These are phyloP conservation scores for Scedosporium aurantiacum DNA, from an alignment of 2,329 filamentous ascomycete species.

Conservation along the genomic window DNA sequence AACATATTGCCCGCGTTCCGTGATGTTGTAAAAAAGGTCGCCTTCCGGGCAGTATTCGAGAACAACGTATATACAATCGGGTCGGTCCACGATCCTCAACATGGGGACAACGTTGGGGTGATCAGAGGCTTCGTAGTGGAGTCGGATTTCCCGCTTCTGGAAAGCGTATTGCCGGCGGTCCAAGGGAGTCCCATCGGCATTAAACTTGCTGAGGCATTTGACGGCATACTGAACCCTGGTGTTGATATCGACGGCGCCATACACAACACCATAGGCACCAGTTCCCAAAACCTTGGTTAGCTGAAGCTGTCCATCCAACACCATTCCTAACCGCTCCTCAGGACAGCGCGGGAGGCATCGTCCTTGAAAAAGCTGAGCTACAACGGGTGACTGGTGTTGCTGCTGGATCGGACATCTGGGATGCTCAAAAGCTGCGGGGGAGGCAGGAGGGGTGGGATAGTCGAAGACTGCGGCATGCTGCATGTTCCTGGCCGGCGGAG, in stretches of 20 bases:
- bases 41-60: constrained; percentile 96
- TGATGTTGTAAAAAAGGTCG: constrained; percentile 95
- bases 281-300: constrained; percentile 79
- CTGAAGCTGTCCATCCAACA: constrained; percentile 73
- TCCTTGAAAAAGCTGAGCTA: constrained; percentile 28
- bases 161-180: constrained; percentile 80
- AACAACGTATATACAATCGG: constrained; percentile 90
- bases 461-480: constrained; percentile 47
- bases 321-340: constrained; percentile 75
- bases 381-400: constrained; percentile 19
- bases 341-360: constrained; percentile 51
- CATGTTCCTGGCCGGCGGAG: constrained; percentile 32
- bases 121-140: constrained; percentile 79
- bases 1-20: constrained; percentile 84
- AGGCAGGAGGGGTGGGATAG: constrained; percentile 48
- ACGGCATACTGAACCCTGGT: constrained; percentile 80
- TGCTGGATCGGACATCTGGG: constrained; percentile 31
- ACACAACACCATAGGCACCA: constrained; percentile 94
- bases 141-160: constrained; percentile 83
- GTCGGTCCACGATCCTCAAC: constrained; percentile 82
- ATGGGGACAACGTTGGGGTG: constrained; percentile 92
- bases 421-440: constrained; percentile 40
- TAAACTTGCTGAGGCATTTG: constrained; percentile 91
- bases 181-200: constrained; percentile 56
- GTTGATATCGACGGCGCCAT: constrained; percentile 74